Conservation (phyloP, 1,284 basidiomycete genomes). For the Cutaneotrichosporon cavernicola region DNA sequence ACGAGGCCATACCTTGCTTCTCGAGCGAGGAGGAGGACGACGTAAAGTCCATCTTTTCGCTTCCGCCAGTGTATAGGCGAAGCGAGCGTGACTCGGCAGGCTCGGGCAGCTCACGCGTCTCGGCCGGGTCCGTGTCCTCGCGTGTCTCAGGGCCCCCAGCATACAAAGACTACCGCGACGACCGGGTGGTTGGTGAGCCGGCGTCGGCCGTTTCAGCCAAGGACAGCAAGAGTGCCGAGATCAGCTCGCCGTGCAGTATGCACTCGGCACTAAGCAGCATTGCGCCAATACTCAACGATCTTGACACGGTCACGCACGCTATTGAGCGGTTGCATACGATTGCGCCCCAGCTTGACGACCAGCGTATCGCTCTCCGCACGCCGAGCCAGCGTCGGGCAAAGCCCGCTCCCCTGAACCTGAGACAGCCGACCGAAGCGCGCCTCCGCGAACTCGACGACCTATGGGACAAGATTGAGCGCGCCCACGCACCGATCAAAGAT, state of each 20-base stretch:
- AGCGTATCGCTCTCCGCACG: constrained; percentile 73
- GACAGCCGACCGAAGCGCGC: constrained; percentile 30
- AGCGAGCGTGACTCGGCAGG: constrained; percentile 14
- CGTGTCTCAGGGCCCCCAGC: constrained; percentile 12
- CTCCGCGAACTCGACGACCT: constrained; percentile 43
- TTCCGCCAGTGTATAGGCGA: constrained; percentile 20
- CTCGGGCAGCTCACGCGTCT: constrained; percentile 7
- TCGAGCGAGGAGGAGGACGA: background rate
- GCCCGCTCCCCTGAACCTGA: background rate
- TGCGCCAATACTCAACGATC: constrained; percentile 55
- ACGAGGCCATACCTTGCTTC: background rate
- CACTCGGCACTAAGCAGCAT: constrained; percentile 1
- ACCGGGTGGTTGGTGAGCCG: constrained; percentile 1
- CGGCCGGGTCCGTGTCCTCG: background rate
- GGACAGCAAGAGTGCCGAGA: background rate
- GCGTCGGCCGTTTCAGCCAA: constrained; percentile 1
- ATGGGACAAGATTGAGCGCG: constrained; percentile 40
- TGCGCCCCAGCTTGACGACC: constrained; percentile 78
- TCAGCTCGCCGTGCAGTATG: background rate
- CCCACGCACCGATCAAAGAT: background rate
- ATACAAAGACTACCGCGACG: constrained; percentile 18
- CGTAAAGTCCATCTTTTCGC: constrained; percentile 7
- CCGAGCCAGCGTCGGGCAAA: background rate
- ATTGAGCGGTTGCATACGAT: constrained; percentile 80
- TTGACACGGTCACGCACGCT: constrained; percentile 76